Percentiles rank a stretch among this genome's conserved stretches.
phyloP scores from a whole-genome alignment of 768 basidiomycete genomes.

The Podaxis sp. region DNA sequence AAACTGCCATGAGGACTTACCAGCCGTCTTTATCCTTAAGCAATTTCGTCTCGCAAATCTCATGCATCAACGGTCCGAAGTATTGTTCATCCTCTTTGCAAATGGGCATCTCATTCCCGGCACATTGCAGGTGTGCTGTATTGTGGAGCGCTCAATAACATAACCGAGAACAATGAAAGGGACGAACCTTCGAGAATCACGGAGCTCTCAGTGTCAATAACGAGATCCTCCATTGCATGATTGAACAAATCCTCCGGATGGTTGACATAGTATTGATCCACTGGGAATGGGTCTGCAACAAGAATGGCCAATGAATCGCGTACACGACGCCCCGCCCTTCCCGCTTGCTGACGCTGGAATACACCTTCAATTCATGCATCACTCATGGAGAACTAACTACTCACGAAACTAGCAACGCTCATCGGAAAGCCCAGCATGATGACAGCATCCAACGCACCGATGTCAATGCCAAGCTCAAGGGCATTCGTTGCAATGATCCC shows the following conservation, averaged over 20 bases:
- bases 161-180: background rate
- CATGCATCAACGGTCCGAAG: conserved; percentile 63
- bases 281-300: conserved; percentile 63
- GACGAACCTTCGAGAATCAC: conserved; percentile 62
- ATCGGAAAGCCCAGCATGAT: conserved; percentile 87
- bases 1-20: conserved; percentile 34
- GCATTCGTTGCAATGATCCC: conserved; percentile 91
- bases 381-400: conserved; percentile 19
- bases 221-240: conserved; percentile 55
- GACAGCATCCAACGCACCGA: conserved; percentile 84
- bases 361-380: background rate
- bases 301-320: conserved; percentile 78
- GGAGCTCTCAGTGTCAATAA: conserved; percentile 71
- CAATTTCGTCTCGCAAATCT: conserved; percentile 62
- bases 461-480: conserved; percentile 89
- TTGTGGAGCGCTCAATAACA: background rate
- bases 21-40: conserved; percentile 77
- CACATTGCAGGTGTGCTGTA: conserved; percentile 80
- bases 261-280: conserved; percentile 73
- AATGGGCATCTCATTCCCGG: conserved; percentile 83
- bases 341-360: conserved; percentile 80
- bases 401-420: conserved; percentile 76
- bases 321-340: conserved; percentile 79
- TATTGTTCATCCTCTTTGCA: conserved; percentile 61
- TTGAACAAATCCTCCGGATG: conserved; percentile 73